These are phyloP conservation scores for Teunomyces atbi DNA, from an alignment of 805 yeast genomes.

Conservation along the genomic window DNA sequence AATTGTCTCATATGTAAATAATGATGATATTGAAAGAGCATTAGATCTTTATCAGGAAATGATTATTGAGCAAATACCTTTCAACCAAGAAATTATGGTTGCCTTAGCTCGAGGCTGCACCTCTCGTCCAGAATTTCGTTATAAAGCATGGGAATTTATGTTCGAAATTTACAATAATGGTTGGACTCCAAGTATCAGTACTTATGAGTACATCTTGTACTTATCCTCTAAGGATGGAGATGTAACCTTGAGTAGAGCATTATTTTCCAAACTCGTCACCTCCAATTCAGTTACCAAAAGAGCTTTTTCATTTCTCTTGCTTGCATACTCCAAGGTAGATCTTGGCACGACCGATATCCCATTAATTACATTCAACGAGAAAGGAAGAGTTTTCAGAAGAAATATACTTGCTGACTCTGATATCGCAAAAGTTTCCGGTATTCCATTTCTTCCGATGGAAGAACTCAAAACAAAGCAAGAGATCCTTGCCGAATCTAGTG, in stretches of 20 bases:
- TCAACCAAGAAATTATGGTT: conserved; percentile 41
- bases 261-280: conserved; percentile 49
- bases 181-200: conserved; percentile 44
- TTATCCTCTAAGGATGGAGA: conserved; percentile 83
- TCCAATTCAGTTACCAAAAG: conserved; percentile 34
- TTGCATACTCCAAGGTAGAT: conserved; percentile 47
- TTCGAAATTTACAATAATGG: conserved; percentile 54
- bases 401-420: conserved; percentile 45
- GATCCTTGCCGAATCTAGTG: conserved; percentile 71
- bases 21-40: conserved; percentile 68
- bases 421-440: conserved; percentile 25
- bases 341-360: conserved; percentile 22
- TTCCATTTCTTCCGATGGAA: conserved; percentile 72
- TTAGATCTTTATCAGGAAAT: conserved; percentile 75
- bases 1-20: conserved; percentile 62
- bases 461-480: conserved; percentile 39
- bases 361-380: conserved; percentile 38
- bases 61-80: conserved; percentile 27
- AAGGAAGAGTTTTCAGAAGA: conserved; percentile 47
- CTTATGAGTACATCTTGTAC: conserved; percentile 68
- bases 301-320: conserved; percentile 45
- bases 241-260: conserved; percentile 64
- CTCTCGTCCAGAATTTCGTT: conserved; percentile 43
- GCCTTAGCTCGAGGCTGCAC: conserved; percentile 71
- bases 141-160: conserved; percentile 76